Conservation (phyloP, 116 monocot species). For the Phalaenopsis hybrid region DNA sequence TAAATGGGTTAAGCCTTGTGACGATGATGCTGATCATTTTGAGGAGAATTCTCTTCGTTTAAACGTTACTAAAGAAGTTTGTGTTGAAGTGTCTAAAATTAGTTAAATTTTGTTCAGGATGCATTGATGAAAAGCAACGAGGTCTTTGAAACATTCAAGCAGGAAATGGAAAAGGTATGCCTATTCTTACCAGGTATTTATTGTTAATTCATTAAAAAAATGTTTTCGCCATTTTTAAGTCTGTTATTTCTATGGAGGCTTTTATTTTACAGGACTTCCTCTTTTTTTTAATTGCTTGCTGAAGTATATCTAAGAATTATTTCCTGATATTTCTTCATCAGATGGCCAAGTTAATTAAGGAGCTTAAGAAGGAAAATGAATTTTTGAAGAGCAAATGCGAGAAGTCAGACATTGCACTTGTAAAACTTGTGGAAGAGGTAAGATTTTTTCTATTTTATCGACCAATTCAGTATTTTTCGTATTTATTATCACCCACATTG, state of each 20-base stretch:
- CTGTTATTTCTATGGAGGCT: background rate
- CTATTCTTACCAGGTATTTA: background rate
- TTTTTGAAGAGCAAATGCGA: slow-evolving; percentile 92
- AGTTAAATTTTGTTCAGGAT: slow-evolving; percentile 44
- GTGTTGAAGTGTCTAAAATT: background rate
- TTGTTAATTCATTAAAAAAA: background rate
- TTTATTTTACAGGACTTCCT: background rate
- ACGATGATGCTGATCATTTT: background rate
- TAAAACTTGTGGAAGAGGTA: slow-evolving; percentile 93
- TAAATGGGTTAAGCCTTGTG: background rate
- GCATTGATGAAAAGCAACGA: slow-evolving; percentile 85
- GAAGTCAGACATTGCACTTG: slow-evolving; percentile 80
- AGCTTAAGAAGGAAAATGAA: slow-evolving; percentile 92
- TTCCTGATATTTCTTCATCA: slow-evolving; percentile 17
- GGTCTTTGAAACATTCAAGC: slow-evolving; percentile 92
- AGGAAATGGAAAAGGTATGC: slow-evolving; percentile 93
- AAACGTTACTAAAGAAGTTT: background rate
- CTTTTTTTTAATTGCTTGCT: background rate
- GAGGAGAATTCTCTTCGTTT: background rate
- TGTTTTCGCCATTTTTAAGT: background rate
- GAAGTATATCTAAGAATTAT: background rate
- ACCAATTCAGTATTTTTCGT: background rate
- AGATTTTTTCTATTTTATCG: slow-evolving; percentile 1
- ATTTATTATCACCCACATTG: background rate
- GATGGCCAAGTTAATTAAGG: slow-evolving; percentile 90